Evolutionary conservation across 2,329 filamentous ascomycete genomes (phyloP), one percentile per base, ranked within the genome.

Genomic region (Harringtonia lauricola): DNA sequence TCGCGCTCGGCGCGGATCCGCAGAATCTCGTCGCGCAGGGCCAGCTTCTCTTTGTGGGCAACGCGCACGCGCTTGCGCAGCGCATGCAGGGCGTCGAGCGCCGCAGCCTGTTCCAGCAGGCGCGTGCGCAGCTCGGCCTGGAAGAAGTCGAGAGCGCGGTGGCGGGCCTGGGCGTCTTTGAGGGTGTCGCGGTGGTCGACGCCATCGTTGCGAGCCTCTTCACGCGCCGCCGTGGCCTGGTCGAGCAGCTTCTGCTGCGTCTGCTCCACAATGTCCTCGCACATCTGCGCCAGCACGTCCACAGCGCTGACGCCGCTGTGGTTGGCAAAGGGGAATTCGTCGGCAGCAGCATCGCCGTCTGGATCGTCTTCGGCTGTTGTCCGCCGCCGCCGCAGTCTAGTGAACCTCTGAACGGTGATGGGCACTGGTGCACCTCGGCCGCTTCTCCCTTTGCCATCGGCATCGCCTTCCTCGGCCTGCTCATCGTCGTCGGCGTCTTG

Each of bases 281-380:
- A 81, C 14, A 81, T 66, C 49, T 79, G 71, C 7, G 71, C 65
- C 31, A 83, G 64, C 2, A 82, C 77, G 51, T 83, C 79, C 3
- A 82, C 64, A 0, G 73, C 67, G 39, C 76, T 83, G 50, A 81
- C 76, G 37, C 74, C 74, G 19, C 63, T 59, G 15, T 69, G 66
- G 51, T 70, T 72, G 0, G 67, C 62, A 47, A 72, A 75, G 0
- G 75, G 72, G 2, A 79, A 73, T 5, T 68, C 67, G 33, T 64
- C 62, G 4, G 66, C 64, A 13, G 60, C 62, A 17, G 55, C 59
- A 4, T 37, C 45, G 18, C 44, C 39, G 22, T 13, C 43, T 12
- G 42, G 43, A 7, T 9, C 40, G 13, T 12, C 26, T 4, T 13
- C 36, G 19, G 15, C 22, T 8, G 6, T 14, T 36, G 34, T n/a